Conservation (phyloP, 371 early-diverging fungal species). For the Rhizopus sp. region DNA sequence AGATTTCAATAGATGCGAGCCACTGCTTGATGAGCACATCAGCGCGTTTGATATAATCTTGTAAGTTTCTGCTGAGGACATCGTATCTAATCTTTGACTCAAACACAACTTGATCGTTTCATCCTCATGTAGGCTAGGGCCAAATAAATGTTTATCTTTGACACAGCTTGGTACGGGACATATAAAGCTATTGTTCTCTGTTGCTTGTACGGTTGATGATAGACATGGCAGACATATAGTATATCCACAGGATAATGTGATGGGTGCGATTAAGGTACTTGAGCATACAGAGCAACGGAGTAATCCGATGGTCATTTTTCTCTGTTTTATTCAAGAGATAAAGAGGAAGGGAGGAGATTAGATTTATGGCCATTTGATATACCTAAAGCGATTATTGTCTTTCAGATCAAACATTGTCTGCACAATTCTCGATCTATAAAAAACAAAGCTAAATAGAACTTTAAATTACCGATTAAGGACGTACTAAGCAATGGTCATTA, state of each 20-base stretch:
- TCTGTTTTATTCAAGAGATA: no score
- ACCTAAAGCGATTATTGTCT: no score
- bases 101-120: neutral
- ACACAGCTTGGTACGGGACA: constrained; percentile 34
- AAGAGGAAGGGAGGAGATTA: no score
- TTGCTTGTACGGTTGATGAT: constrained; percentile 8
- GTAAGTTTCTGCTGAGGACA: no score
- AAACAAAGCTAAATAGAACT: no score
- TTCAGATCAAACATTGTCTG: no score
- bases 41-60: no score
- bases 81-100: neutral
- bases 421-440: no score
- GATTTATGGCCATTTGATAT: no score
- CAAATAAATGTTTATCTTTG: constrained; percentile 34
- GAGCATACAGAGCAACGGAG: constrained; percentile 33
- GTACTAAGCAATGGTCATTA: no score
- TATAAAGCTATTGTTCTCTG: constrained; percentile 18
- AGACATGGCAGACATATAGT: constrained; percentile 44
- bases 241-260: constrained; percentile 53
- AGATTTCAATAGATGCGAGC: constrained; percentile 49
- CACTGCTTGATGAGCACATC: constrained; percentile 50
- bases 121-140: constrained; percentile 17
- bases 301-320: no score
- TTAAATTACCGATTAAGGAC: no score
- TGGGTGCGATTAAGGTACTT: constrained; percentile 28